Evolutionary conservation across 2,329 filamentous ascomycete genomes (phyloP).

Genomic region (Talaromyces pinophilus): DNA sequence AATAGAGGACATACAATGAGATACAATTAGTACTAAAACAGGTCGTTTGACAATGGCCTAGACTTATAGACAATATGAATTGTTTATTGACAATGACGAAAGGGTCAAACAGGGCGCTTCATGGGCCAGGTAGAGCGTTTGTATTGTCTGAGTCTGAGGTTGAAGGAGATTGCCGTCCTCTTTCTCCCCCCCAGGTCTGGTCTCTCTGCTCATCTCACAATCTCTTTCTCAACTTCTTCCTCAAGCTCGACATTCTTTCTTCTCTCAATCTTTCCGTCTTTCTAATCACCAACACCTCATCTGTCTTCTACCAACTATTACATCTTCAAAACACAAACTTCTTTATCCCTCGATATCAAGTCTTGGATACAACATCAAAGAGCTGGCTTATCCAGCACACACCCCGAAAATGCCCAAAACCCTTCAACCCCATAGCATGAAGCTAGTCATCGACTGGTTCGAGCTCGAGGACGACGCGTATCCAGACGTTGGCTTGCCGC

Average conservation of each 20-base stretch:
- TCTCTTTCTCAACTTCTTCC: background rate
- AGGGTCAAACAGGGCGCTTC: background rate
- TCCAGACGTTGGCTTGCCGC: background rate
- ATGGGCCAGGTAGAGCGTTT: background rate
- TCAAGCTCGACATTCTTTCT: background rate
- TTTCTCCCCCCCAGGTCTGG: background rate
- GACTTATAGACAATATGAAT: background rate
- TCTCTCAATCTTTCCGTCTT: background rate
- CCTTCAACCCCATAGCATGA: background rate
- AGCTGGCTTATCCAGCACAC: slow-evolving; percentile 7
- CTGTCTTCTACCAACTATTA: background rate
- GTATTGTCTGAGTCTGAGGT: background rate
- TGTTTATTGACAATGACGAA: background rate
- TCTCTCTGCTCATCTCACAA: background rate
- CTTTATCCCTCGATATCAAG: background rate
- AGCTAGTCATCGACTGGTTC: background rate
- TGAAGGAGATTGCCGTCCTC: background rate
- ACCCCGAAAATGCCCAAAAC: background rate
- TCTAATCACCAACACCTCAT: background rate
- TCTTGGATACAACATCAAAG: background rate
- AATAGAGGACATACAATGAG: background rate
- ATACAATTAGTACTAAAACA: background rate
- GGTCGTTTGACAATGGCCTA: background rate
- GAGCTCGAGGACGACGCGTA: background rate
- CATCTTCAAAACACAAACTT: background rate